A percentile compares a stretch with the other conserved stretches of the same genome.
Conservation (phyloP, 352 stramenopile genomes). For the Globisporangium viniferum region DNA sequence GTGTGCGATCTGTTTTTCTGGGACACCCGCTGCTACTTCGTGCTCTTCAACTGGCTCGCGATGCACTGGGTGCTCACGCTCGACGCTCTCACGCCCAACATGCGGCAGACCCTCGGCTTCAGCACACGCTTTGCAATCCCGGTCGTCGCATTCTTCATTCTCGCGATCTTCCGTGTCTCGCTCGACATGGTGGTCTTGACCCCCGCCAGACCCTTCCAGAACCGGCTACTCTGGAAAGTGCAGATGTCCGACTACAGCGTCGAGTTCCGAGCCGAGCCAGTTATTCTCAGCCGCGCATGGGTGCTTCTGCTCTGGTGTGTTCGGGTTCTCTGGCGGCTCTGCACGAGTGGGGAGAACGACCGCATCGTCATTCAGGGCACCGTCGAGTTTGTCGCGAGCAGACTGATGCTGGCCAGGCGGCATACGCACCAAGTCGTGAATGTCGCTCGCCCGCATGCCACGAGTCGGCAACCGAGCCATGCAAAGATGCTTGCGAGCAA, state of each 20-base stretch:
- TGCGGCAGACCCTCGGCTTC: conserved; percentile 3
- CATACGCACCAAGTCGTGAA: background rate
- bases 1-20: conserved; percentile 31
- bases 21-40: conserved; percentile 18
- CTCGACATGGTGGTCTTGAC: conserved; percentile 3
- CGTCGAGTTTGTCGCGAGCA: conserved; percentile 15
- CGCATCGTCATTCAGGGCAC: conserved; percentile 4
- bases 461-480: no score
- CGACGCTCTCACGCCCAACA: conserved; percentile 19
- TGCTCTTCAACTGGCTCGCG: conserved; percentile 25
- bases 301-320: conserved; percentile 12
- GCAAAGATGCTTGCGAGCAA: no score
- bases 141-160: conserved; percentile 6
- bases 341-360: conserved; percentile 1
- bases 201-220: background rate
- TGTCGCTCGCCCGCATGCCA: no score
- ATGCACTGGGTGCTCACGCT: conserved; percentile 31
- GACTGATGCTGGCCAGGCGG: background rate
- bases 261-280: conserved; percentile 6
- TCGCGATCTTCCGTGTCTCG: background rate
- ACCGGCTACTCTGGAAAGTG: conserved; percentile 8
- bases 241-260: background rate
- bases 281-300: conserved; percentile 7
- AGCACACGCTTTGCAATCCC: conserved; percentile 2
- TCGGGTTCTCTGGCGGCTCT: conserved; percentile 11